These are phyloP conservation scores for Phaeoacremonium minimum DNA, from an alignment of 2,329 filamentous ascomycete genomes.

Conservation along the genomic window DNA sequence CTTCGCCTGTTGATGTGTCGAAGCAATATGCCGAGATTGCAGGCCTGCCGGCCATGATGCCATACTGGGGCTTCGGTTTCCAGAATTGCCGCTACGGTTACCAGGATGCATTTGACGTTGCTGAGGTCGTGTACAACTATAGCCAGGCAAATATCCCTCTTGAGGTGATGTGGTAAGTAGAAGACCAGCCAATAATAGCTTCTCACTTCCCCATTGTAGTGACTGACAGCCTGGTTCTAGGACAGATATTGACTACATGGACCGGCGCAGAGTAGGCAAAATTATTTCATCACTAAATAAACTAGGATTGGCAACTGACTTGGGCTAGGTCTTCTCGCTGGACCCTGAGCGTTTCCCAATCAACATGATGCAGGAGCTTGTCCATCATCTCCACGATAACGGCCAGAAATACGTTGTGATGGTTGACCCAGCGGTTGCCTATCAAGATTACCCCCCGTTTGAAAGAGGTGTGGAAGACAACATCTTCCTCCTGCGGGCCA, in stretches of 20 bases:
- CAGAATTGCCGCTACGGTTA: conserved; percentile 65
- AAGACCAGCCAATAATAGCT: too few species aligned
- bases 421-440: conserved; percentile 65
- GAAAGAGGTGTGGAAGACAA: conserved; percentile 34
- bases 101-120: conserved; percentile 58
- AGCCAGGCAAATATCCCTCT: conserved; percentile 60
- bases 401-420: conserved; percentile 72
- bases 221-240: too few species aligned
- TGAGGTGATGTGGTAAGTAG: conserved; percentile 68
- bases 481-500: conserved; percentile 42
- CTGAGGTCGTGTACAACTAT: conserved; percentile 66
- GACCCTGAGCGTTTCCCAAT: conserved; percentile 62
- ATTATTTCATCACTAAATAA: background rate
- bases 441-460: conserved; percentile 39
- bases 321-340: conserved; percentile 54
- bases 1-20: conserved; percentile 52
- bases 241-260: conserved; percentile 62
- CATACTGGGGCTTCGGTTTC: conserved; percentile 60
- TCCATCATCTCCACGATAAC: conserved; percentile 60
- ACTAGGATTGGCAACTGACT: background rate
- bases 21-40: conserved; percentile 55
- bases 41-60: conserved; percentile 55
- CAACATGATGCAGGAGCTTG: conserved; percentile 58
- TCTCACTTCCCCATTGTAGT: too few species aligned
- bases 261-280: conserved; percentile 34